Percentiles rank a stretch among this genome's conserved stretches.
phyloP scores from a whole-genome alignment of 768 basidiomycete genomes.

The Tylopilus plumbeoviolaceoides region DNA sequence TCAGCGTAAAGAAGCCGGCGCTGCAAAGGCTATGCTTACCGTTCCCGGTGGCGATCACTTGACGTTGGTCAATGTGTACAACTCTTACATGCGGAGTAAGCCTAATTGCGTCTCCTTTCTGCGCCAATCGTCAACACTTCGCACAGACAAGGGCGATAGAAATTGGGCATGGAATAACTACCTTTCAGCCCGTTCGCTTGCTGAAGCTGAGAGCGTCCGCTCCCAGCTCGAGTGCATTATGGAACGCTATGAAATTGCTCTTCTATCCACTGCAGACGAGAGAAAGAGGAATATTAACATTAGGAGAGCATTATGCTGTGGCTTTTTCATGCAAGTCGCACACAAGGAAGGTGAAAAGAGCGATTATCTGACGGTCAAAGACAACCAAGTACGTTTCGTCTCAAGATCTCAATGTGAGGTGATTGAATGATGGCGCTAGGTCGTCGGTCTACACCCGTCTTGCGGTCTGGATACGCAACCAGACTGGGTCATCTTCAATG shows the following conservation, averaged over 20 bases:
- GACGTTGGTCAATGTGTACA: slow-evolving; percentile 92
- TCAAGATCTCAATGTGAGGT: no score
- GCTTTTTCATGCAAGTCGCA: slow-evolving; percentile 98
- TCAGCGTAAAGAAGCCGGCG: slow-evolving; percentile 86
- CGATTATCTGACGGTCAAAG: slow-evolving; percentile 88
- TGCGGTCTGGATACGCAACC: slow-evolving; percentile 85
- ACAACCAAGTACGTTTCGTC: slow-evolving; percentile 67
- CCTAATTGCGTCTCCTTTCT: slow-evolving; percentile 1
- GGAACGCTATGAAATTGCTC: slow-evolving; percentile 83
- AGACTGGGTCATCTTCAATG: slow-evolving; percentile 91
- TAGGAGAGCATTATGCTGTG: slow-evolving; percentile 79
- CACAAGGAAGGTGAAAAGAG: slow-evolving; percentile 92
- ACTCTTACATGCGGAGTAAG: slow-evolving; percentile 82
- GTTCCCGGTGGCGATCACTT: slow-evolving; percentile 97
- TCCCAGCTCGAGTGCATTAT: slow-evolving; percentile 84
- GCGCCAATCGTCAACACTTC: background rate
- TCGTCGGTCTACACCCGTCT: slow-evolving; percentile 57
- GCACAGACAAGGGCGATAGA: slow-evolving; percentile 65
- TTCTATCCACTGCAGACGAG: slow-evolving; percentile 65
- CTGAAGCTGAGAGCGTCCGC: slow-evolving; percentile 92
- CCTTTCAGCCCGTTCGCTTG: slow-evolving; percentile 74
- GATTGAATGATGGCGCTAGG: slow-evolving; percentile 6
- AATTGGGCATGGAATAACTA: slow-evolving; percentile 93
- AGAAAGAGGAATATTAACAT: slow-evolving; percentile 70
- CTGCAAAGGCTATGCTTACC: slow-evolving; percentile 81